These are phyloP conservation scores for Blastocystis hominis DNA, from an alignment of 352 stramenopile genomes.

Conservation along the genomic window DNA sequence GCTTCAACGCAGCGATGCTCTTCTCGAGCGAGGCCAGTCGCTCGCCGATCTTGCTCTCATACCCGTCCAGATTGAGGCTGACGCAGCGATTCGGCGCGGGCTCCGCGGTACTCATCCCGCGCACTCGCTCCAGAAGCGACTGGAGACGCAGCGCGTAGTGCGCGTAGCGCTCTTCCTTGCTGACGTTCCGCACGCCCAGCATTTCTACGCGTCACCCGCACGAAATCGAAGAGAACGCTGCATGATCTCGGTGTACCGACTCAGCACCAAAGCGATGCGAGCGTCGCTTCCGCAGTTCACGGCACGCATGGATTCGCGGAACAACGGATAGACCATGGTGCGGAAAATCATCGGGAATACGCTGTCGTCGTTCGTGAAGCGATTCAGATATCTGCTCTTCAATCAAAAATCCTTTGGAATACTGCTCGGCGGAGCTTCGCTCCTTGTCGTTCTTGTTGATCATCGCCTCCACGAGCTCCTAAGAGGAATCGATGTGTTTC, in stretches of 20 bases:
- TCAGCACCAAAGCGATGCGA: slow-evolving; percentile 20
- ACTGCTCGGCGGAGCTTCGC: slow-evolving; percentile 51
- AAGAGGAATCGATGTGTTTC: neutral
- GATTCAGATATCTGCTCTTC: slow-evolving; percentile 22
- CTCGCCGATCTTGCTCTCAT: neutral
- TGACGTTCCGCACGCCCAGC: slow-evolving; percentile 28
- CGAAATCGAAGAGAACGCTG: neutral
- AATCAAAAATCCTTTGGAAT: neutral
- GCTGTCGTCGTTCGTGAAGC: neutral
- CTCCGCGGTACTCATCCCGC: neutral
- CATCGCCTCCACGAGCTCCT: slow-evolving; percentile 48
- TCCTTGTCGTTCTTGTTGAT: slow-evolving; percentile 18
- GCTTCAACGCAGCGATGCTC: slow-evolving; percentile 50
- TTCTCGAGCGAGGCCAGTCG: neutral
- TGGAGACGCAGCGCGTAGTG: neutral
- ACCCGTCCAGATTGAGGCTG: neutral
- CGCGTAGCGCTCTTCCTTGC: slow-evolving; percentile 1
- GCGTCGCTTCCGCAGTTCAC: slow-evolving; percentile 47
- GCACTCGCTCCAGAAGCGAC: neutral
- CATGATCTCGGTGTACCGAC: slow-evolving; percentile 43
- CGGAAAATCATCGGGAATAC: slow-evolving; percentile 52
- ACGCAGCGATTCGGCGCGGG: neutral
- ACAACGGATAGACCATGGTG: slow-evolving; percentile 51
- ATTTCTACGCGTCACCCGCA: neutral
- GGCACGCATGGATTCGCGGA: slow-evolving; percentile 26